Evolutionary conservation across 805 yeast genomes (phyloP).

Genomic region (Myxozyma udenii): DNA sequence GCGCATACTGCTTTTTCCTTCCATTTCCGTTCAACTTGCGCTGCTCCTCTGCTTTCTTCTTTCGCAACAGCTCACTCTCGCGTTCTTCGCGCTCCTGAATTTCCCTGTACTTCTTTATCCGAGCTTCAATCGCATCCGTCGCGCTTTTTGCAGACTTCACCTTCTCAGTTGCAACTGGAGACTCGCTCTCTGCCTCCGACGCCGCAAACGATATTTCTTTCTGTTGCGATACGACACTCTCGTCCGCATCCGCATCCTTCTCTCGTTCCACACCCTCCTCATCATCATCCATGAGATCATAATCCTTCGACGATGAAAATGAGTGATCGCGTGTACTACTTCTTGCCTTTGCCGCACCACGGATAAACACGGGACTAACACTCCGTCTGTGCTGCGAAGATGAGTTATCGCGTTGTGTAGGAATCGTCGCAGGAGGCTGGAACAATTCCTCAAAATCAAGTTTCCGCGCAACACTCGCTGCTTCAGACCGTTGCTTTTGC

Average conservation of each 20-base stretch:
- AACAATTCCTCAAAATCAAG: constrained; percentile 11
- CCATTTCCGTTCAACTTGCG: neutral
- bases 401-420: neutral
- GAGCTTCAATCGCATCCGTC: constrained; percentile 15
- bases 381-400: neutral
- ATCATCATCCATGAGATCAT: constrained; percentile 19
- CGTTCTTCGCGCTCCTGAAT: constrained; percentile 23
- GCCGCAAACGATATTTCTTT: constrained; percentile 1
- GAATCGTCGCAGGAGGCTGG: neutral
- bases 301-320: constrained; percentile 1
- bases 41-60: neutral
- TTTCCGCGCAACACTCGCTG: constrained; percentile 17
- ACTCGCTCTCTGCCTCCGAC: neutral
- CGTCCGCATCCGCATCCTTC: neutral
- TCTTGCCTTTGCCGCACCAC: neutral
- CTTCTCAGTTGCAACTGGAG: constrained; percentile 1
- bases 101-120: constrained; percentile 13
- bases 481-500: neutral
- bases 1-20: neutral
- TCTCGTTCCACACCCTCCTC: constrained; percentile 3
- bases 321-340: neutral
- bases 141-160: neutral
- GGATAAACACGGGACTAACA: neutral
- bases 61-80: constrained; percentile 11
- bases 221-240: neutral